Evolutionary conservation across 2,329 filamentous ascomycete genomes (phyloP), one percentile per base, ranked within the genome.

Genomic region (Alternaria ventricosa): DNA sequence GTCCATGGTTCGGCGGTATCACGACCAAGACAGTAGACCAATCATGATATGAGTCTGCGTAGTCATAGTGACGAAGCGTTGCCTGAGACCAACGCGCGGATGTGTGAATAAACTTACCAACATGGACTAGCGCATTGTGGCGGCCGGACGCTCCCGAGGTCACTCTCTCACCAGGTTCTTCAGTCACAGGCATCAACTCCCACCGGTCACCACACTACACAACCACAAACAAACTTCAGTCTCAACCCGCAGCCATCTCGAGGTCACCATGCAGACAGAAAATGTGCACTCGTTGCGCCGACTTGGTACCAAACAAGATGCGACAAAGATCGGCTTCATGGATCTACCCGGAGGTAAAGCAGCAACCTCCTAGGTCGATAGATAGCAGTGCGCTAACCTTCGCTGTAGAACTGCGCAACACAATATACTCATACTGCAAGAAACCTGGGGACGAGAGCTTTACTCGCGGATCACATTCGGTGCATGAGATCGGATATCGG

Each of bases 391-490:
- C 15, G 36, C 36, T 41, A 3, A 41, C n/a, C 0, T 41, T 18
- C 15, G 1, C n/a, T 10, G 0, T 0, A 41, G 36, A 41, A 41
- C 2, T 41, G 36, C 36, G 36, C 36, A 41, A 41, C 36, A 41
- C 36, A 1, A 41, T 41, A 41, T 41, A 41, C 9, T 18, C 36
- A 41, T 41, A 41, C 5, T 41, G 36, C 5, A 18, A 41, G 1
- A 41, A 3, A 41, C 0, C 0, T 41, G n/a, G 1, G 18, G 0
- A 11, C n/a, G n/a, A 41, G 9, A 41, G n/a, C 36, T 41, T 41
- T 6, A 41, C 2, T 41, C 36, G 36, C 36, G 1, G 0, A 18
- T 18, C 36, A 18, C n/a, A 0, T 41, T 41, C 3, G n/a, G 36
- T 41, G 36, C 2, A 41, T 3, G 36, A 41, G 5, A 41, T 41